These are phyloP conservation scores for Hura crepitans DNA, from an alignment of 441 rosid genomes.

Conservation along the genomic window DNA sequence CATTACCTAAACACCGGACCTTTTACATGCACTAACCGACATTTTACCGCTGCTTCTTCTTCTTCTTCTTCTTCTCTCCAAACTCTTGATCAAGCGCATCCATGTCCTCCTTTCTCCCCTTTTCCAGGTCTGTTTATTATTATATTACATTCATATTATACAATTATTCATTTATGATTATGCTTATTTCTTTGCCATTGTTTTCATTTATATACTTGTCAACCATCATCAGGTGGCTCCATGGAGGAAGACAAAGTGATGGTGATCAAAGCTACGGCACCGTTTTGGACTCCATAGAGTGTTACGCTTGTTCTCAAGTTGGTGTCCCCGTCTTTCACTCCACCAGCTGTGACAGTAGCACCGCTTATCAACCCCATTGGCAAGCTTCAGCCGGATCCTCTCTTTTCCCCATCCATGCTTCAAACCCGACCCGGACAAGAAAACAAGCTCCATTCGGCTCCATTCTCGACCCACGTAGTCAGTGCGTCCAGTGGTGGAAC, in stretches of 20 bases:
- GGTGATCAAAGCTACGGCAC: constrained; percentile 21
- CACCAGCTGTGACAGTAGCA: constrained; percentile 57
- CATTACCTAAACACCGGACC: neutral
- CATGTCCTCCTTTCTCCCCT: neutral
- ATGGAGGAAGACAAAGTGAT: neutral
- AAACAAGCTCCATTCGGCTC: constrained; percentile 34
- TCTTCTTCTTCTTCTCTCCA: neutral
- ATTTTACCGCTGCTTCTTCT: neutral
- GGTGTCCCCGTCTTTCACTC: constrained; percentile 76
- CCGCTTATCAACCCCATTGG: constrained; percentile 58
- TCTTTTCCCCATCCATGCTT: constrained; percentile 35
- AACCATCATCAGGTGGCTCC: constrained; percentile 1
- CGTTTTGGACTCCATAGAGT: constrained; percentile 39
- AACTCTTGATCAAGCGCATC: neutral
- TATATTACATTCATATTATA: neutral
- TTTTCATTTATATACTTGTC: no score
- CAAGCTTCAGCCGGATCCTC: constrained; percentile 66
- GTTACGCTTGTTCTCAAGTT: constrained; percentile 61
- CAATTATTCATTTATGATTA: neutral
- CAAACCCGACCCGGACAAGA: neutral
- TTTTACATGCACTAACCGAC: neutral
- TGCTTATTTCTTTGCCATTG: neutral
- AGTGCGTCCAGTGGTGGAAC: constrained; percentile 58
- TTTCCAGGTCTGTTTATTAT: neutral
- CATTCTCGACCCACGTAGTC: constrained; percentile 60